Base-by-base conservation (phyloP, 208 protist genomes). In the Acanthamoeba quina region DNA sequence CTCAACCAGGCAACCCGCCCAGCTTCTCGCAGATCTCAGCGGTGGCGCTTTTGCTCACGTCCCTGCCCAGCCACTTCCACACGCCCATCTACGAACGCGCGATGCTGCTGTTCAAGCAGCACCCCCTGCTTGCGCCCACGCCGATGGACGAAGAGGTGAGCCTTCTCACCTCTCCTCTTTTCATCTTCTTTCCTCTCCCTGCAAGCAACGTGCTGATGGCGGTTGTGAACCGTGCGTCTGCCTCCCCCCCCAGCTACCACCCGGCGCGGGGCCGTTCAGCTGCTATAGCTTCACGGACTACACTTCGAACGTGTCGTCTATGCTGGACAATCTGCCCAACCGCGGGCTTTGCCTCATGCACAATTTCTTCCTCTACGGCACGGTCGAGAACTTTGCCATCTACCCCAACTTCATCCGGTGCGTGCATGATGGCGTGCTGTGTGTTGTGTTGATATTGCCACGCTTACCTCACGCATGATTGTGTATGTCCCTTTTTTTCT, bases 221-320 rank as follows among this genome's bases (percentile, higher is more conserved):
- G 52, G 52, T 6, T 15, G 62, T 15, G 17, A 56, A 56, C 3
- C 64, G 21, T 13, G 64, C 10, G 19, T n/a, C n/a, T n/a, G n/a
- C n/a, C n/a, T n/a, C n/a, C n/a, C n/a, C n/a, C n/a, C n/a, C n/a
- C 29, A 80, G 72, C 21, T 80, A 10, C 72, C 72, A 3, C 72
- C 72, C 6, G 72, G 47, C 1, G 56, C 56, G 3, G 80, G 80
- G 31, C 80, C 80, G 47, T 89, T 89, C 29, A 89, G 80, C 47
- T 58, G 80, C 37, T 89, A 66, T 24, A 66, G 52, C 80, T 89
- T 89, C 54, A 66, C 80, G 11, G 80, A 89, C 29, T 89, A 89
- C 80, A 44, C 80, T 6, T 89, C 56, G 5, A 89, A 89, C 31
- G 29, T 66, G 29, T 37, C 80, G 17, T 89, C 80, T 0, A 58